Base-by-base conservation (phyloP, 1,284 basidiomycete species). In the Heliocybe sulcata region DNA sequence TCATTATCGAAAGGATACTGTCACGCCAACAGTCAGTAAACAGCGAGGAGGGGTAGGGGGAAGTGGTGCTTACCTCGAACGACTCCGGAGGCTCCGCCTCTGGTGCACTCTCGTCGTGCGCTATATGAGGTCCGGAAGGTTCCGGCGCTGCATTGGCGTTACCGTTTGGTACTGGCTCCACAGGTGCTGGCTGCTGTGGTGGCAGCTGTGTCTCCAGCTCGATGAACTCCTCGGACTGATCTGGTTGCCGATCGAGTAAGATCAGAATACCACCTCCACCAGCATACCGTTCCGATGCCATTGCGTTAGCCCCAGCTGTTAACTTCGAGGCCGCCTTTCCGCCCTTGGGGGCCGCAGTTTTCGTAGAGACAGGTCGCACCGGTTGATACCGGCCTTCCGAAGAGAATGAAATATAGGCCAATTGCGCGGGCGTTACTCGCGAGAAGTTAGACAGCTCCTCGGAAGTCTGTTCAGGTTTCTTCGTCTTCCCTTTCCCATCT, bases 391-490 rank as follows among this genome's bases (percentile, higher is more conserved):
- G 82, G 19, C 83, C 77, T 10, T 88, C 85, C 1, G 76, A 55
- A 0, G 93, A 85, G 81, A 98, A 97, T 47, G 80, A 79, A 65
- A 99, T 83, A 70, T 90, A 86, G 20, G 84, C 77, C 31, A 97
- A 75, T 70, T 99, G 97, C 0, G 87, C 83, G 16, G 96, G 93
- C 0, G 91, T 94, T 19, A 98, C 93, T 53, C 97, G 87, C 12
- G 94, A 91, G 66, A 98, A 89, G 76, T 99, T 99, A 27, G 83
- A 74, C 16, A 95, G 73, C 56, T 76, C 80, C 70, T 96, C 92
- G 12, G 79, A 90, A 1, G 79, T 72, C 0, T 92, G 84, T 65
- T 98, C 95, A 45, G 72, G 65, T 67, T 87, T 89, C 64, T 86
- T 83, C 56, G 69, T 57, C 63, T 75, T 72, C 8, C 68, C 58